Conservation (phyloP, 768 basidiomycete genomes). For the Mycena rosella region DNA sequence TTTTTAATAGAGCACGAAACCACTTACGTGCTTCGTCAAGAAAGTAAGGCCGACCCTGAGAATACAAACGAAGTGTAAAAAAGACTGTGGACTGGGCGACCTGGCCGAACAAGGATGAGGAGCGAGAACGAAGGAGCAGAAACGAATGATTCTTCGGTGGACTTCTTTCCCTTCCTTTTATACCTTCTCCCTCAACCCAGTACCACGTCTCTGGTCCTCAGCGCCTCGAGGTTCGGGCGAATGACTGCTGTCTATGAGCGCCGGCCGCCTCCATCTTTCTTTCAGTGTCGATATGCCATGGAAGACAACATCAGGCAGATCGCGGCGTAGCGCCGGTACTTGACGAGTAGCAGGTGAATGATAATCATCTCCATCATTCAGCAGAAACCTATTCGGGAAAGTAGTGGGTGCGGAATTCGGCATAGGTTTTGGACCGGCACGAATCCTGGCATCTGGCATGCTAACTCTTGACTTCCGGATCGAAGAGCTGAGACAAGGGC, state of each 20-base stretch:
- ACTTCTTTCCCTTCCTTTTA: slow-evolving; percentile 21
- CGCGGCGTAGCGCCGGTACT: not conserved
- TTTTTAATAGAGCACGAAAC: not conserved
- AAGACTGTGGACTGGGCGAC: slow-evolving; percentile 49
- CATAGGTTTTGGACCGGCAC: not conserved
- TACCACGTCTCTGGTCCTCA: slow-evolving; percentile 32
- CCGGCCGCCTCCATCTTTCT: slow-evolving; percentile 15
- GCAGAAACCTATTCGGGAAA: not conserved
- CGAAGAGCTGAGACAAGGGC: not conserved
- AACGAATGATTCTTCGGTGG: no score
- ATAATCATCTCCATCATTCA: slow-evolving; percentile 4
- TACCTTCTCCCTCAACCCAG: slow-evolving; percentile 1
- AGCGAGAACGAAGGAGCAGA: slow-evolving; percentile 45
- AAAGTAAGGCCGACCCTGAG: slow-evolving; percentile 43
- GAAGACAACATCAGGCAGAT: slow-evolving; percentile 16
- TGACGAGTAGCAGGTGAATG: not conserved
- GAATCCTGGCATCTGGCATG: not conserved
- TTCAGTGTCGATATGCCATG: slow-evolving; percentile 7
- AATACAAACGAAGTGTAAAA: slow-evolving; percentile 36
- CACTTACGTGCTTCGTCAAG: slow-evolving; percentile 44
- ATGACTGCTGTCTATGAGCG: slow-evolving; percentile 25
- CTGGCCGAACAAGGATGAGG: slow-evolving; percentile 49
- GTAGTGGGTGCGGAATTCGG: slow-evolving; percentile 8
- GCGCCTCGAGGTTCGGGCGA: not conserved
- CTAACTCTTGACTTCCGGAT: slow-evolving; percentile 3